These are phyloP conservation scores for Babesia ovata DNA, from an alignment of 169 alveolate genomes.

Conservation along the genomic window DNA sequence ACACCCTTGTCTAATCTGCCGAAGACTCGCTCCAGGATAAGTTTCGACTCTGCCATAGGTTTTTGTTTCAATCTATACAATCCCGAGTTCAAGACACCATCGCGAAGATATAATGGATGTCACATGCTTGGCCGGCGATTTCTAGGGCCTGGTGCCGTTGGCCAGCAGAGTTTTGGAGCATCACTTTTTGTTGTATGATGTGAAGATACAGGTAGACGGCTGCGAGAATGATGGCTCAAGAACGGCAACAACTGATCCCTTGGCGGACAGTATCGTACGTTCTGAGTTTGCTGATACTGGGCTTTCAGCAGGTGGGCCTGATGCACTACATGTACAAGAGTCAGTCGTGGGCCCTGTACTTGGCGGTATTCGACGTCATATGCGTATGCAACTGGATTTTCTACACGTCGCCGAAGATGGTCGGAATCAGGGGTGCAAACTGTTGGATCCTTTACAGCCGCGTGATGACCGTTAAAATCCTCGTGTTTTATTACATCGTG, in stretches of 20 bases:
- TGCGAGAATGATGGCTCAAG: conserved; percentile 7
- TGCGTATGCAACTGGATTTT: conserved; percentile 68
- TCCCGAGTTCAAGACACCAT: too few relatives aligned
- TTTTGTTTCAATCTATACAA: too few relatives aligned
- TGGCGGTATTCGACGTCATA: conserved; percentile 69
- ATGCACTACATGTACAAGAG: conserved; percentile 69
- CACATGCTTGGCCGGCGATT: too few relatives aligned
- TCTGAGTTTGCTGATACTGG: conserved; percentile 59
- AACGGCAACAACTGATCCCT: conserved; percentile 66
- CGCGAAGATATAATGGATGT: too few relatives aligned
- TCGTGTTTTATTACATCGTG: conserved; percentile 70
- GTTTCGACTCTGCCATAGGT: too few relatives aligned
- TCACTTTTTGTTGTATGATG: too few relatives aligned
- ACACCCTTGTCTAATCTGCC: too few relatives aligned
- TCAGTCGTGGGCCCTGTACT: conserved; percentile 57
- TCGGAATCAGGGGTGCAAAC: conserved; percentile 74
- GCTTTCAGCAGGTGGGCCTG: conserved; percentile 71
- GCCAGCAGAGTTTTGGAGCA: too few relatives aligned
- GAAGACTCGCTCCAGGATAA: too few relatives aligned
- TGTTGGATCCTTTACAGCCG: conserved; percentile 78
- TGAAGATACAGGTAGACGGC: not conserved
- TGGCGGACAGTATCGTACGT: conserved; percentile 75
- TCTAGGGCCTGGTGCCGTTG: too few relatives aligned
- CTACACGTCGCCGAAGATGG: conserved; percentile 68
- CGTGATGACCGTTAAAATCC: conserved; percentile 69